These are phyloP conservation scores for Plasmodium coatneyi DNA, from an alignment of 169 alveolate species.

Conservation along the genomic window DNA sequence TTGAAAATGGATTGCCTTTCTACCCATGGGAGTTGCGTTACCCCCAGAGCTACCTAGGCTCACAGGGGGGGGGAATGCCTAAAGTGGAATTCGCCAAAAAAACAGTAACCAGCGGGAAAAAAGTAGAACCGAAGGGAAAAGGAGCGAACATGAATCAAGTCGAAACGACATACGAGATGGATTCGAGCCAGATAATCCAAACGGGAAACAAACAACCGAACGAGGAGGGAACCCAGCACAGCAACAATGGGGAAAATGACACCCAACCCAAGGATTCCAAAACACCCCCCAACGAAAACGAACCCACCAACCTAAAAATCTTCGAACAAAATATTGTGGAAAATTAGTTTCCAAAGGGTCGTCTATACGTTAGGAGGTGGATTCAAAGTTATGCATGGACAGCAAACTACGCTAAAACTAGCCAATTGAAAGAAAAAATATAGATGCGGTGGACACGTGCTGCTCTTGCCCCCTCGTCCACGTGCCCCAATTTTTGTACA, in stretches of 20 bases:
- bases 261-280: not conserved
- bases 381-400: not conserved
- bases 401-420: not conserved
- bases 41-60: not conserved
- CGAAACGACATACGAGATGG: not conserved
- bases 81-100: not conserved
- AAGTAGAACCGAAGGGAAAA: not conserved
- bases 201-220: not conserved
- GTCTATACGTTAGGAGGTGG: no score
- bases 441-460: not conserved
- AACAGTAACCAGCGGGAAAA: not conserved
- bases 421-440: not conserved
- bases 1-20: conserved; percentile 8
- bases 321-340: not conserved
- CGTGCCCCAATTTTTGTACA: not conserved
- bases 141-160: not conserved
- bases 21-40: conserved; percentile 48
- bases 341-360: not conserved
- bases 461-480: not conserved
- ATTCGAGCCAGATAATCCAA: not conserved
- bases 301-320: not conserved
- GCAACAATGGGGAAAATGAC: not conserved
- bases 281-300: not conserved
- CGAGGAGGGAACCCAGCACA: not conserved
- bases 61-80: not conserved